A percentile compares a stretch with the other conserved stretches of the same genome.
Conservation (phyloP, 441 rosid species). For the Populus trichocarpa region DNA sequence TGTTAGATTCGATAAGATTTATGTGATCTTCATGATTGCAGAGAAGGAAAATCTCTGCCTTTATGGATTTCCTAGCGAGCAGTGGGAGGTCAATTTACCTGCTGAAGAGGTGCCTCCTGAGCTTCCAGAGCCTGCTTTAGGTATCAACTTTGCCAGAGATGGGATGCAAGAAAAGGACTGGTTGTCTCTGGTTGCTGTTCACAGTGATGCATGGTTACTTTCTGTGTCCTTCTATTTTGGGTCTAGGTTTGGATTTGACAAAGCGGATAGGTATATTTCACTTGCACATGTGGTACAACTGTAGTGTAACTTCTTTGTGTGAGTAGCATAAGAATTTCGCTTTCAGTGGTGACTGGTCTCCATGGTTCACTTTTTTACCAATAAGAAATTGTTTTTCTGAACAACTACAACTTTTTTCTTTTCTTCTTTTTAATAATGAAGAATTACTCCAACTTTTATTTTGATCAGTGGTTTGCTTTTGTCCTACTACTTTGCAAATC, state of each 20-base stretch:
- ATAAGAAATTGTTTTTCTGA: background rate
- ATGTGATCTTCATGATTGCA: conserved; percentile 11
- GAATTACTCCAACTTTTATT: background rate
- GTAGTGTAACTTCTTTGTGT: background rate
- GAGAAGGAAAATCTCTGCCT: conserved; percentile 67
- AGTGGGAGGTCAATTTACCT: conserved; percentile 84
- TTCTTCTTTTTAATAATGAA: background rate
- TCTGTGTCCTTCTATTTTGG: conserved; percentile 75
- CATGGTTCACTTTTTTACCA: background rate
- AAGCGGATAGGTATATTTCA: conserved; percentile 41
- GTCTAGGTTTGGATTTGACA: conserved; percentile 57
- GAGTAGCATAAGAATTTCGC: background rate
- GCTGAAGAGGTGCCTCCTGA: conserved; percentile 75
- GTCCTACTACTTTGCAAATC: background rate
- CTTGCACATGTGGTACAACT: background rate
- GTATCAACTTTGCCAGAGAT: conserved; percentile 75
- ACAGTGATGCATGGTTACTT: conserved; percentile 72
- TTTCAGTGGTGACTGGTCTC: background rate
- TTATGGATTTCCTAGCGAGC: conserved; percentile 64
- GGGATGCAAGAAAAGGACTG: conserved; percentile 79
- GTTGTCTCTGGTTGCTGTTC: conserved; percentile 59
- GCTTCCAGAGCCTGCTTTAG: conserved; percentile 73
- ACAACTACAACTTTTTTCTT: background rate
- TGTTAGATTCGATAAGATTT: background rate
- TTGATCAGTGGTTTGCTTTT: background rate